Percentiles rank a stretch among this genome's conserved stretches.
These are phyloP conservation scores for Curvularia eragrostidis DNA, from an alignment of 2,329 filamentous ascomycete species.

Conservation along the genomic window DNA sequence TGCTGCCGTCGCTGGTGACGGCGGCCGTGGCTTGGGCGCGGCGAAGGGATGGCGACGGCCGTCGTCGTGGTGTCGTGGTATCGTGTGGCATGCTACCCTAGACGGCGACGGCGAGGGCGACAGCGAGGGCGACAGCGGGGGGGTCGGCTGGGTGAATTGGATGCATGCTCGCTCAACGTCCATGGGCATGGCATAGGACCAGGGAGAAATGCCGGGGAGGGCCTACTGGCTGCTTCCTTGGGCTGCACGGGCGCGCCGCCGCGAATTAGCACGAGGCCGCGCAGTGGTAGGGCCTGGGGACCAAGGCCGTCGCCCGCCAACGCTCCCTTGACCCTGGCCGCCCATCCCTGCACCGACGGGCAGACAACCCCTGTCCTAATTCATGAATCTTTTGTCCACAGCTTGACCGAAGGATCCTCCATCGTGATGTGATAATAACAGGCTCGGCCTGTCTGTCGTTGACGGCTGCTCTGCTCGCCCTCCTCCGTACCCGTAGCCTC, in stretches of 20 bases:
- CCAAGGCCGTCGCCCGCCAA: constrained; percentile 31
- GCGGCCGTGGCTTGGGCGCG: not conserved
- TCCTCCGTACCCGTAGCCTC: not conserved
- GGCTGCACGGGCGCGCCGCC: constrained; percentile 25
- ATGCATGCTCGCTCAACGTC: constrained; percentile 14
- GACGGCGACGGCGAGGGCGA: too few relatives aligned
- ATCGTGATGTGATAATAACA: constrained; percentile 24
- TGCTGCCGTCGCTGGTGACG: not conserved
- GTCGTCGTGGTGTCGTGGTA: not conserved
- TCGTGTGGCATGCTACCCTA: not conserved
- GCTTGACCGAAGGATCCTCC: constrained; percentile 20
- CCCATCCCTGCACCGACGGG: constrained; percentile 30
- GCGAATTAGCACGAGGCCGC: constrained; percentile 29
- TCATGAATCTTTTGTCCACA: constrained; percentile 23
- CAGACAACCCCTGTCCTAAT: constrained; percentile 23
- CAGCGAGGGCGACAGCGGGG: not conserved
- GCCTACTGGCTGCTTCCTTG: constrained; percentile 21
- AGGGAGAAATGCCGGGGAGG: constrained; percentile 26
- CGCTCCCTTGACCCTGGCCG: constrained; percentile 30
- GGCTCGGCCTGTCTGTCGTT: constrained; percentile 11
- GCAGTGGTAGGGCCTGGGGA: constrained; percentile 19
- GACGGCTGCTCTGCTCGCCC: not conserved
- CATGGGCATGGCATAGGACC: constrained; percentile 9
- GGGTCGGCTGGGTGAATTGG: constrained; percentile 22
- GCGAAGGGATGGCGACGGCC: not conserved